A percentile compares a stretch with the other conserved stretches of the same genome.
These are phyloP conservation scores for Cercospora sesami DNA, from an alignment of 2,329 filamentous ascomycete genomes.

Conservation along the genomic window DNA sequence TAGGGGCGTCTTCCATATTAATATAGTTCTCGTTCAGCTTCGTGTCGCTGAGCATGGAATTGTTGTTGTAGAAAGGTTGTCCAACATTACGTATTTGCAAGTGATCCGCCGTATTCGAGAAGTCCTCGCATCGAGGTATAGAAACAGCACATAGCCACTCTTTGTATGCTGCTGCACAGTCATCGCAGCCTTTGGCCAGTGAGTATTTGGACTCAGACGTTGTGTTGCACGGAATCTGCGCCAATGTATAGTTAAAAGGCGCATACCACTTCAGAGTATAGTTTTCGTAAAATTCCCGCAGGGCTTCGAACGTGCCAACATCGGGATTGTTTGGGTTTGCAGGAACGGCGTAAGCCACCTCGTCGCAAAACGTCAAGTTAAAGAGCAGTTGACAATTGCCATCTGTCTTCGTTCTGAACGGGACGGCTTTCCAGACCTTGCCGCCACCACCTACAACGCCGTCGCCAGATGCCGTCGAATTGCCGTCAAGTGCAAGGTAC, in stretches of 20 bases:
- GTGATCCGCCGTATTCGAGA: conserved; percentile 56
- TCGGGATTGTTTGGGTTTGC: conserved; percentile 67
- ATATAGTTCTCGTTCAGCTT: conserved; percentile 32
- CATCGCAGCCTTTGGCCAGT: conserved; percentile 69
- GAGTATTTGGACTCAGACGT: conserved; percentile 74
- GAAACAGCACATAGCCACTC: conserved; percentile 91
- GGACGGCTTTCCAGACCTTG: conserved; percentile 67
- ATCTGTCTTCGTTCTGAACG: conserved; percentile 78
- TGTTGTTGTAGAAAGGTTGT: conserved; percentile 40
- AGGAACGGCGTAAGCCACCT: conserved; percentile 88
- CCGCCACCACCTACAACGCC: conserved; percentile 70
- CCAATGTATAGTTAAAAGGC: conserved; percentile 78
- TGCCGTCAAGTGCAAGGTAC: conserved; percentile 65
- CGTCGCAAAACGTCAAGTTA: conserved; percentile 83
- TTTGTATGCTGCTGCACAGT: conserved; percentile 83
- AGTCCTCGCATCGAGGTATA: conserved; percentile 90
- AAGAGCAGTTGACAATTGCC: conserved; percentile 83
- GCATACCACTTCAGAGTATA: conserved; percentile 68
- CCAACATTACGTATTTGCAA: conserved; percentile 71
- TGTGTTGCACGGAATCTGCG: conserved; percentile 83
- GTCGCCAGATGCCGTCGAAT: conserved; percentile 55
- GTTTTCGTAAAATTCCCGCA: conserved; percentile 75
- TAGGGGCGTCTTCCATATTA: conserved; percentile 39
- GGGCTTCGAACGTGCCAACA: conserved; percentile 38
- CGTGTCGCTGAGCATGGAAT: conserved; percentile 27